Evolutionary conservation across 2,329 filamentous ascomycete genomes (phyloP).

Genomic region (Pestalotiopsis sp.): DNA sequence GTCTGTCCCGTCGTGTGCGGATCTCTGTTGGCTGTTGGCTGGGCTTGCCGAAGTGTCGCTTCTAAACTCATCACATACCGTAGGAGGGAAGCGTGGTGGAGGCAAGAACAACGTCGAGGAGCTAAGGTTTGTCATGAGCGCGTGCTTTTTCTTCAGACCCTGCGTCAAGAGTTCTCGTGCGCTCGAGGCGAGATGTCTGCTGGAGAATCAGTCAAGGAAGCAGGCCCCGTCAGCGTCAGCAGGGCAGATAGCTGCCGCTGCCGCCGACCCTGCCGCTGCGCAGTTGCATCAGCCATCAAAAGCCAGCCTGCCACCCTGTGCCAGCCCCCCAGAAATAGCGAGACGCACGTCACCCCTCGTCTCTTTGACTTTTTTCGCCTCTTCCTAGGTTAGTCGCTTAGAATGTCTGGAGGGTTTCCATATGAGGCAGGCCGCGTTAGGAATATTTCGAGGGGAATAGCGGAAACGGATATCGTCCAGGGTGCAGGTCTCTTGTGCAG

Average conservation of each 20-base stretch:
- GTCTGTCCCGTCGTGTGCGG: not conserved
- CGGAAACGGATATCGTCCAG: conserved; percentile 10
- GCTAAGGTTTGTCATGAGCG: not conserved
- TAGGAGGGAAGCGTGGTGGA: not conserved
- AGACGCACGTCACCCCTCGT: conserved; percentile 21
- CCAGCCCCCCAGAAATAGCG: not conserved
- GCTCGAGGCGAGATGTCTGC: not conserved
- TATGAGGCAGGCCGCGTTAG: conserved; percentile 11
- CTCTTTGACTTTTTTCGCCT: not conserved
- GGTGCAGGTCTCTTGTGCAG: conserved; percentile 4
- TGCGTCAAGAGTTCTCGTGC: not conserved
- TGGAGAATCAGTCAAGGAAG: not conserved
- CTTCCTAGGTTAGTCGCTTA: not conserved
- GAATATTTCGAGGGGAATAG: not conserved
- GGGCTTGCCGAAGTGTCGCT: not conserved
- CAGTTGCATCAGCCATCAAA: conserved; percentile 7
- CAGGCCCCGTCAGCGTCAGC: not conserved
- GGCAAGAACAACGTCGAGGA: not conserved
- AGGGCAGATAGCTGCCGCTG: not conserved
- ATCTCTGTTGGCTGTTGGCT: not conserved
- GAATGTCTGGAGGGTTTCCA: conserved; percentile 5
- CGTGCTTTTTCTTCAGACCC: not conserved
- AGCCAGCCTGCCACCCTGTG: not conserved
- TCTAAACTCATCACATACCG: not conserved
- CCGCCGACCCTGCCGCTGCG: not conserved